Evolutionary conservation across 176 grass and related monocot species (phyloP), one percentile per base, ranked within the genome.

Genomic region (maize (Zea mays)): DNA sequence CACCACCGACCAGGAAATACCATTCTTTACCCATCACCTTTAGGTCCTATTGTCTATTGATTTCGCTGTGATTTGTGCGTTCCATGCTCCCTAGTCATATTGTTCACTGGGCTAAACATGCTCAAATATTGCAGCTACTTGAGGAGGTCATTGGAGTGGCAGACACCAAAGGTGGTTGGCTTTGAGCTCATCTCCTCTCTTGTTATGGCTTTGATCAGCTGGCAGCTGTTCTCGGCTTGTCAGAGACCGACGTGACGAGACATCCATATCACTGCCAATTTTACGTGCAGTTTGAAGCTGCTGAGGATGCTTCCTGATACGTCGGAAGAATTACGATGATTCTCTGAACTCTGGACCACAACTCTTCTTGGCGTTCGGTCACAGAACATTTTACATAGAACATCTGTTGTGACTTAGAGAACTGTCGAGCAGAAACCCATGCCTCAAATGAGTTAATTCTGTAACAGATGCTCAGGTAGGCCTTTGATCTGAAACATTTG

Each of bases 151-250:
- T 55, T 96, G 46, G 90, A 81, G 37, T 99, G 96, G 92, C 90
- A 99, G 13, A 90, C 92, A 76, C 79, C 90, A 14, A 81, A 93
- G 75, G 88, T 96, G 15, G 90, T 96, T 3, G 79, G 92, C 34
- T 99, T 96, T 21, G 90, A 99, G 81, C 68, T 99, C 10, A 83
- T 90, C 63, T 99, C 90, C 74, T 99, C 96, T 1, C 59, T 99
- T 79, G 64, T 89, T 42, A 99, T 99, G 96, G 90, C 92, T 56
- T 87, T 99, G 72, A 92, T 99, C 75, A 99, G 88, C 75, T 99
- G 96, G 90, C 96, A 99, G 60, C 79, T 99, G 62, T 99, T 95
- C 84, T 96, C 86, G 14, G 92, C 96, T 93, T 99, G 96, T 65
- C 96, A 99, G 83, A 90, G 88, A 73, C 88, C 92, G 1, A 81